These are phyloP conservation scores for Tremella yokohamensis DNA, from an alignment of 768 basidiomycete genomes.

Conservation along the genomic window DNA sequence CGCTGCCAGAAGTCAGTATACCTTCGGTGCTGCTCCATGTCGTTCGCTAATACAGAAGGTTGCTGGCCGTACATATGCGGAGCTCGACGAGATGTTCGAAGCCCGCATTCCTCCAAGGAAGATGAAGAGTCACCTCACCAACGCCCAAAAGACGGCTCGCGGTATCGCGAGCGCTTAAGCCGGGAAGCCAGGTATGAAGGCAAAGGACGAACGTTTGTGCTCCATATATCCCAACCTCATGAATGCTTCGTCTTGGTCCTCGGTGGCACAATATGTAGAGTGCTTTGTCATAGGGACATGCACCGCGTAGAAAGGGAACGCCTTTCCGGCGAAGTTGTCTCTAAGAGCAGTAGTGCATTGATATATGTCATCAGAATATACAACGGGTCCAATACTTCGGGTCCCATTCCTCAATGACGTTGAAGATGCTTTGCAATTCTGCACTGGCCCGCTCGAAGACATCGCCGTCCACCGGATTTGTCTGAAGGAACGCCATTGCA, in stretches of 20 bases:
- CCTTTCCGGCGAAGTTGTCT: no score
- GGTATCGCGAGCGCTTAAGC: no score
- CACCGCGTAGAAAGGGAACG: no score
- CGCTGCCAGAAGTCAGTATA: conserved; percentile 9
- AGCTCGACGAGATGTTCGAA: conserved; percentile 25
- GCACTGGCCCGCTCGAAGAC: neutral
- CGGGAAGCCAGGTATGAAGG: no score
- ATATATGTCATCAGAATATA: neutral
- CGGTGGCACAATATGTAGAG: neutral
- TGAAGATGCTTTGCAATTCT: neutral
- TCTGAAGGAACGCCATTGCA: neutral
- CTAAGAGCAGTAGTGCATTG: neutral
- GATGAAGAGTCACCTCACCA: conserved; percentile 19
- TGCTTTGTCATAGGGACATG: neutral
- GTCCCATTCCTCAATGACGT: conserved; percentile 4
- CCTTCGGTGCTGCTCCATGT: neutral
- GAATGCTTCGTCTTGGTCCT: no score
- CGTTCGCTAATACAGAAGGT: neutral
- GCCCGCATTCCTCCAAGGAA: conserved; percentile 12
- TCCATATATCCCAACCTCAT: no score
- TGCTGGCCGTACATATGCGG: conserved; percentile 13
- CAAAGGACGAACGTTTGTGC: no score
- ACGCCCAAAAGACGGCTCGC: conserved; percentile 11
- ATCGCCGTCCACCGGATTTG: neutral
- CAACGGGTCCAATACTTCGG: conserved; percentile 6